phyloP scores from a whole-genome alignment of 768 basidiomycete genomes.

The Zangia roseola region DNA sequence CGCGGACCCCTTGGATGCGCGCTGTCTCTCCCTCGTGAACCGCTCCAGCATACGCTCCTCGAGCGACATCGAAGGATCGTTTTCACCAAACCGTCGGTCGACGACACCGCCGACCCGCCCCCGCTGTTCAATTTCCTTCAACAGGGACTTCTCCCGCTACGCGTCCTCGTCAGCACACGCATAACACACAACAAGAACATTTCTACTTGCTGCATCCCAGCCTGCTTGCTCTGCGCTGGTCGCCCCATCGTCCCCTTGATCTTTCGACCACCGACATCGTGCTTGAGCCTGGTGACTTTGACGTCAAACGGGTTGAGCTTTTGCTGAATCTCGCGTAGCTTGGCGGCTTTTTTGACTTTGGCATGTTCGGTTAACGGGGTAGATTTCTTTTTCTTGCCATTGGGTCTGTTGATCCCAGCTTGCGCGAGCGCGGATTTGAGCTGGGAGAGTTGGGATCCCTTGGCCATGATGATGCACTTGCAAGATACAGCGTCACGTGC shows the following conservation, averaged over 20 bases:
- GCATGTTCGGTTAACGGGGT: conserved; percentile 62
- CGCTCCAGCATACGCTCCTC: conserved; percentile 98
- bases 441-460: conserved; percentile 88
- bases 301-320: conserved; percentile 93
- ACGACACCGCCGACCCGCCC: conserved; percentile 84
- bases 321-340: conserved; percentile 79
- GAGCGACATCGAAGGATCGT: conserved; percentile 85
- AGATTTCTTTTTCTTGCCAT: conserved; percentile 68
- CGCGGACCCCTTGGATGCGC: conserved; percentile 65
- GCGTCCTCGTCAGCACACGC: conserved; percentile 4
- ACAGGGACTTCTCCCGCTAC: conserved; percentile 81
- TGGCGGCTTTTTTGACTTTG: conserved; percentile 77
- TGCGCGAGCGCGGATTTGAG: conserved; percentile 82
- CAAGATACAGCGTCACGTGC: neutral
- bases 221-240: conserved; percentile 87
- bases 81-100: conserved; percentile 96
- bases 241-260: conserved; percentile 79
- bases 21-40: conserved; percentile 88
- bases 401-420: conserved; percentile 70
- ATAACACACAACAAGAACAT: conserved; percentile 19
- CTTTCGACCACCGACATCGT: conserved; percentile 87
- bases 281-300: conserved; percentile 88
- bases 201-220: conserved; percentile 81
- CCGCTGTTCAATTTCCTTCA: conserved; percentile 85
- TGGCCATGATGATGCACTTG: conserved; percentile 49